These are phyloP conservation scores for Angophora floribunda DNA, from an alignment of 345 rosid species.

Conservation along the genomic window DNA sequence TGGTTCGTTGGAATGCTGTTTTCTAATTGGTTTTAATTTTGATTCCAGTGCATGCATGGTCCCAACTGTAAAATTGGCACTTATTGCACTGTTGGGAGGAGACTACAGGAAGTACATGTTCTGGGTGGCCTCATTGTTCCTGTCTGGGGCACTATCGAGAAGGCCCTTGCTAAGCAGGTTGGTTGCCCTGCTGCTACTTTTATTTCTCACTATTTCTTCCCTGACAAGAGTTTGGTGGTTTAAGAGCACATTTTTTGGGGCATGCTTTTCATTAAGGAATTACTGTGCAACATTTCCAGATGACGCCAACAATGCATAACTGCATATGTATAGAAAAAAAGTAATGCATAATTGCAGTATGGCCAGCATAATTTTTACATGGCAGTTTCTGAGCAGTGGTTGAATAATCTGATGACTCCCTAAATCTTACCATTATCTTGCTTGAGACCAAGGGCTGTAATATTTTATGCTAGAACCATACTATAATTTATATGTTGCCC, in stretches of 20 bases:
- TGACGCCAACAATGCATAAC: not conserved
- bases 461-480: not conserved
- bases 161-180: conserved; percentile 95
- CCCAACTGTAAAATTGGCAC: conserved; percentile 85
- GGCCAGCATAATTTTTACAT: not conserved
- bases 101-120: conserved; percentile 88
- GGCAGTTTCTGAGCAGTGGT: not conserved
- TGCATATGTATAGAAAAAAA: not conserved
- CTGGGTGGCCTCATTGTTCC: conserved; percentile 98
- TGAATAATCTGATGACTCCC: not conserved
- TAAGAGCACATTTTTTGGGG: not conserved
- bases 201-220: not conserved
- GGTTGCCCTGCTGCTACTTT: not conserved
- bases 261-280: not conserved
- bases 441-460: not conserved
- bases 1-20: not conserved
- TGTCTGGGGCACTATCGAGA: conserved; percentile 96
- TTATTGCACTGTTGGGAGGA: conserved; percentile 93
- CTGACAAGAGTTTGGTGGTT: not conserved
- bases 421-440: not conserved
- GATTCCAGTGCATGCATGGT: conserved; percentile 95
- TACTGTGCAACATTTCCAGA: not conserved
- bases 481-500: not conserved
- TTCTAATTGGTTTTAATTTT: not conserved
- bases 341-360: not conserved